Percentiles rank a stretch among this genome's conserved stretches.
Conservation (phyloP, 768 basidiomycete genomes). For the Podaxis sp. region DNA sequence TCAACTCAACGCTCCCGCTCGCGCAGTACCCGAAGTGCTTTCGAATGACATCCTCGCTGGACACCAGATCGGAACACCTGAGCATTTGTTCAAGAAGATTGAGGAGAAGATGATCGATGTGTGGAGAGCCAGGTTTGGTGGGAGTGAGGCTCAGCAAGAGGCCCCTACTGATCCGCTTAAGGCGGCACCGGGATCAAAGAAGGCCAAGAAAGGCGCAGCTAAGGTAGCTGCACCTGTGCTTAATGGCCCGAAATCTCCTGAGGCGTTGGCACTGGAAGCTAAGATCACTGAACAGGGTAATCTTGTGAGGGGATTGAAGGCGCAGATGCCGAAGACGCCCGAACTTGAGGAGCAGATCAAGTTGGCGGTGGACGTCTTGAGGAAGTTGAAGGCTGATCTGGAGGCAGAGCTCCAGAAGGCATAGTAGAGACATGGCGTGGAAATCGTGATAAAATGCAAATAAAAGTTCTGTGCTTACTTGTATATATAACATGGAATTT, state of each 20-base stretch:
- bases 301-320: conserved; percentile 70
- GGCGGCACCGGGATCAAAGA: conserved; percentile 44
- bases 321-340: conserved; percentile 52
- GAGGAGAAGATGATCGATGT: conserved; percentile 86
- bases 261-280: conserved; percentile 69
- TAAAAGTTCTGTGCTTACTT: background rate
- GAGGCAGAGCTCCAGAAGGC: conserved; percentile 18
- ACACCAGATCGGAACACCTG: conserved; percentile 82
- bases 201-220: conserved; percentile 53
- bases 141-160: conserved; percentile 43
- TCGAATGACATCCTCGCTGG: conserved; percentile 83
- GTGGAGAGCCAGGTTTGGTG: conserved; percentile 81
- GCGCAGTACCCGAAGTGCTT: conserved; percentile 71
- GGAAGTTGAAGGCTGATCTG: conserved; percentile 62
- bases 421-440: background rate
- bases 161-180: conserved; percentile 39
- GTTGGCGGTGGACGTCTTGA: conserved; percentile 60
- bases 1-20: conserved; percentile 88
- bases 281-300: conserved; percentile 78
- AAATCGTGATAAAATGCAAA: background rate
- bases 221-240: conserved; percentile 40
- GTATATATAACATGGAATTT: too few relatives aligned
- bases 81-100: conserved; percentile 91
- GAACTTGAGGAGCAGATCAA: conserved; percentile 63
- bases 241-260: conserved; percentile 65